Evolutionary conservation across 495 filamentous ascomycete genomes (phyloP).

Genomic region (Xylaria longipes): DNA sequence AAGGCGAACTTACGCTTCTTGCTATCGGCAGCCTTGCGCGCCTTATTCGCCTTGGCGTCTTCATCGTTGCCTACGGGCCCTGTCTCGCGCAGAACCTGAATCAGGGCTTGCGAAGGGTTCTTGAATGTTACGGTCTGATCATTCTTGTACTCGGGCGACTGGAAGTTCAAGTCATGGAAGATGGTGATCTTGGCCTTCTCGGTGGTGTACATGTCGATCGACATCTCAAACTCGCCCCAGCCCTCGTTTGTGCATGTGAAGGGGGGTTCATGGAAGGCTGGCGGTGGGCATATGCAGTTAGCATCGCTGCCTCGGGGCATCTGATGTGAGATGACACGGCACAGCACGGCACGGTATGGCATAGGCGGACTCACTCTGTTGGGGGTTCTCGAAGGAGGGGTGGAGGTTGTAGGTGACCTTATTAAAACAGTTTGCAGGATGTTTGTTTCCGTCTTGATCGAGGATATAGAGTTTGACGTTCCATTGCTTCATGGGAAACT

Average conservation of each 20-base stretch:
- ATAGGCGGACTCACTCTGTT: conserved; percentile 69
- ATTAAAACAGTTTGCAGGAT: conserved; percentile 83
- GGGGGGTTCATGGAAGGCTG: conserved; percentile 81
- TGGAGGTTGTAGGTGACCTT: conserved; percentile 92
- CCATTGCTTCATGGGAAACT: conserved; percentile 88
- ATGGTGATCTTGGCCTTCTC: conserved; percentile 85
- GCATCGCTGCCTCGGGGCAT: background rate
- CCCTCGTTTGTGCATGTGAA: conserved; percentile 92
- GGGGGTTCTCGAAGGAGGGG: conserved; percentile 84
- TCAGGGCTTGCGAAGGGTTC: conserved; percentile 84
- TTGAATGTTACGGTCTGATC: conserved; percentile 85
- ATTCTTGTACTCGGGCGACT: conserved; percentile 77
- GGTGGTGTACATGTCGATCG: conserved; percentile 76
- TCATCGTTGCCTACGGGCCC: conserved; percentile 83
- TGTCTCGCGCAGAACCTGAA: conserved; percentile 75
- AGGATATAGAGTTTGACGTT: conserved; percentile 68
- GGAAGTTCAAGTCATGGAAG: conserved; percentile 91
- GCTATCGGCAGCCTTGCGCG: conserved; percentile 67
- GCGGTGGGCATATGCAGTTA: conserved; percentile 1
- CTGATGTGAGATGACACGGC: background rate
- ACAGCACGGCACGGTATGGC: background rate
- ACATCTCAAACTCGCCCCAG: conserved; percentile 99
- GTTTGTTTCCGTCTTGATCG: conserved; percentile 66
- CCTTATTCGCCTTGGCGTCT: conserved; percentile 57
- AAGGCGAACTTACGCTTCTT: conserved; percentile 86